These are phyloP conservation scores for Curvularia lunata DNA, from an alignment of 2,329 filamentous ascomycete species.

Conservation along the genomic window DNA sequence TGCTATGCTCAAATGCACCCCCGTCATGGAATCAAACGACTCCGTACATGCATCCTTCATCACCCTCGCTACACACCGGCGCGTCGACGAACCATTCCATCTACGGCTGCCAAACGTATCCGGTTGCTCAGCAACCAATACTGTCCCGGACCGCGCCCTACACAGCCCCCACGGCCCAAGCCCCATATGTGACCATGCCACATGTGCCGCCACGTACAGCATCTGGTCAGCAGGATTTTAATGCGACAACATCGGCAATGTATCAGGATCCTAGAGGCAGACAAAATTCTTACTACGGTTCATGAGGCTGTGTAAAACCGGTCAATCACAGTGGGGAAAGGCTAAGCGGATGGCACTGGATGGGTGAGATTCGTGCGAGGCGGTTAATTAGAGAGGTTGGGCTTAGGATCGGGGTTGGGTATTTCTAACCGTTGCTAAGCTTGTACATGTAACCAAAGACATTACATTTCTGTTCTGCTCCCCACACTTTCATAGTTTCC, in stretches of 20 bases:
- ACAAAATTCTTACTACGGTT: slow-evolving; percentile 27
- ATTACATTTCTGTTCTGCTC: not conserved
- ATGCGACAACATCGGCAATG: slow-evolving; percentile 11
- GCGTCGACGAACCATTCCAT: slow-evolving; percentile 17
- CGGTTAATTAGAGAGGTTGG: not conserved
- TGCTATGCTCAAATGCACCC: slow-evolving; percentile 13
- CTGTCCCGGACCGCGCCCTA: slow-evolving; percentile 22
- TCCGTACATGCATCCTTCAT: slow-evolving; percentile 24
- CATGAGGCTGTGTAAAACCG: slow-evolving; percentile 28
- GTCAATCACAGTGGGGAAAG: slow-evolving; percentile 7
- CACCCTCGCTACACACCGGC: slow-evolving; percentile 23
- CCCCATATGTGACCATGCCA: slow-evolving; percentile 19
- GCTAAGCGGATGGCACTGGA: slow-evolving; percentile 11
- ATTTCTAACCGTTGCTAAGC: not conserved
- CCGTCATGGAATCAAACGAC: slow-evolving; percentile 28
- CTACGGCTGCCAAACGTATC: slow-evolving; percentile 26
- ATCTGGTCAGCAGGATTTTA: slow-evolving; percentile 20
- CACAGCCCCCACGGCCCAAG: slow-evolving; percentile 20
- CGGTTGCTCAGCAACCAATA: slow-evolving; percentile 22
- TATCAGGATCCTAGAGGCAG: slow-evolving; percentile 31
- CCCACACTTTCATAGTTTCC: not conserved
- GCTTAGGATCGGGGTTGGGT: not conserved
- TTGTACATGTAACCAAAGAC: not conserved
- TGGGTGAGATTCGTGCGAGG: slow-evolving; percentile 1
- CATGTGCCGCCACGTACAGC: slow-evolving; percentile 13